Percentiles rank a stretch among this genome's conserved stretches.
Conservation (phyloP, 805 yeast species). For the Nakazawaea ernobii region DNA sequence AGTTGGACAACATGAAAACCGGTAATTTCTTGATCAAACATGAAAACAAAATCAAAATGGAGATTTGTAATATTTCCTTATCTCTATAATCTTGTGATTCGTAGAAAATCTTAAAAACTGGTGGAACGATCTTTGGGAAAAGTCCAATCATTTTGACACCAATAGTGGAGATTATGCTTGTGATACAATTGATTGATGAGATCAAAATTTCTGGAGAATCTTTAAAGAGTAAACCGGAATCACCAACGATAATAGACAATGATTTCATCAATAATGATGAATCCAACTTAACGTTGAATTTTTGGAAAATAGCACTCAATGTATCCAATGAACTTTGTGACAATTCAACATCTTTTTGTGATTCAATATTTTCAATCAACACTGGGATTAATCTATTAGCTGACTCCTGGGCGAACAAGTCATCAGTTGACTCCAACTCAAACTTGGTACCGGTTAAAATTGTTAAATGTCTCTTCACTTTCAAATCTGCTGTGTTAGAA, state of each 20-base stretch:
- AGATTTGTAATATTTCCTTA: conserved; percentile 46
- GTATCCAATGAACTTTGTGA: conserved; percentile 69
- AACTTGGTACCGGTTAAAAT: conserved; percentile 62
- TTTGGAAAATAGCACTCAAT: conserved; percentile 53
- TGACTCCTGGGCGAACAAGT: conserved; percentile 41
- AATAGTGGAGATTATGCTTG: conserved; percentile 61
- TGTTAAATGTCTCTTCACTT: conserved; percentile 57
- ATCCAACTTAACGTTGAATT: conserved; percentile 51
- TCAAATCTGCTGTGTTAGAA: conserved; percentile 30
- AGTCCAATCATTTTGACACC: conserved; percentile 85
- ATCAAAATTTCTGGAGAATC: conserved; percentile 55
- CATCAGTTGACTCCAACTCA: conserved; percentile 56
- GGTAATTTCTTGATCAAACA: conserved; percentile 80
- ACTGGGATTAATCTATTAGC: conserved; percentile 46
- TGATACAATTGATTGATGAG: conserved; percentile 67
- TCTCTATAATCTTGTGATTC: conserved; percentile 22
- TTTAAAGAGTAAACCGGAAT: conserved; percentile 46
- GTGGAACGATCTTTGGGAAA: conserved; percentile 81
- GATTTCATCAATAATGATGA: conserved; percentile 40
- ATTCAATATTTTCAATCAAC: conserved; percentile 34
- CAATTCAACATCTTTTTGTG: conserved; percentile 38
- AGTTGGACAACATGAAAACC: conserved; percentile 67
- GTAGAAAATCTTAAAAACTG: conserved; percentile 57
- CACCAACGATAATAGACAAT: conserved; percentile 45
- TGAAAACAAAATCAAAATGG: conserved; percentile 67